Evolutionary conservation across 73 alveolate species (phyloP).

Genomic region (Strombidium stylifer): DNA sequence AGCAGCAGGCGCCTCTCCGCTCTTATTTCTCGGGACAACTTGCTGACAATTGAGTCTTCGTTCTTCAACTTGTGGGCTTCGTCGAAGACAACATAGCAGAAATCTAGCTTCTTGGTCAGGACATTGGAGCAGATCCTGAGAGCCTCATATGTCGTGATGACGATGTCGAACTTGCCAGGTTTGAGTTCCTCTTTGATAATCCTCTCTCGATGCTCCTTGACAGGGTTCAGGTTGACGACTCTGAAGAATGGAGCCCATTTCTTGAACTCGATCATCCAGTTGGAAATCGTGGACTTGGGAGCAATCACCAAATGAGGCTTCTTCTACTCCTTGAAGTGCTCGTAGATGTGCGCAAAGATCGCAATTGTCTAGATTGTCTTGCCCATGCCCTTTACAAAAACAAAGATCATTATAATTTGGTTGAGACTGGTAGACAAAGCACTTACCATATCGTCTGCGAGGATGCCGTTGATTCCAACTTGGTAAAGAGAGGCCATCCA

Average conservation of each 20-base stretch:
- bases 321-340: constrained; percentile 27
- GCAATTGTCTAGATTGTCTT: constrained; percentile 79
- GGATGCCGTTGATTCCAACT: constrained; percentile 40
- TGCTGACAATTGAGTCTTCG: constrained; percentile 1
- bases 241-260: constrained; percentile 89
- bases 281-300: constrained; percentile 93
- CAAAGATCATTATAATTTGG: background rate
- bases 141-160: constrained; percentile 94
- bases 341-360: constrained; percentile 63
- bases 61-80: constrained; percentile 94
- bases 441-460: constrained; percentile 82
- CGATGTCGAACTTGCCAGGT: constrained; percentile 86
- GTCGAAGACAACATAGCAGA: constrained; percentile 82
- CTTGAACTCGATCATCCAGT: constrained; percentile 92
- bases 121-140: constrained; percentile 73
- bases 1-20: constrained; percentile 73
- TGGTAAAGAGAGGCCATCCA: constrained; percentile 61
- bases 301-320: constrained; percentile 84
- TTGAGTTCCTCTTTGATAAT: constrained; percentile 58
- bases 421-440: background rate
- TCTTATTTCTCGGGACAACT: constrained; percentile 46
- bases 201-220: constrained; percentile 73
- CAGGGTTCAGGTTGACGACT: constrained; percentile 81
- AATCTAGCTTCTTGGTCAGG: constrained; percentile 47
- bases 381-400: constrained; percentile 74